Base-by-base conservation (phyloP, 306 rosid genomes). In the Castanopsis chinensis region DNA sequence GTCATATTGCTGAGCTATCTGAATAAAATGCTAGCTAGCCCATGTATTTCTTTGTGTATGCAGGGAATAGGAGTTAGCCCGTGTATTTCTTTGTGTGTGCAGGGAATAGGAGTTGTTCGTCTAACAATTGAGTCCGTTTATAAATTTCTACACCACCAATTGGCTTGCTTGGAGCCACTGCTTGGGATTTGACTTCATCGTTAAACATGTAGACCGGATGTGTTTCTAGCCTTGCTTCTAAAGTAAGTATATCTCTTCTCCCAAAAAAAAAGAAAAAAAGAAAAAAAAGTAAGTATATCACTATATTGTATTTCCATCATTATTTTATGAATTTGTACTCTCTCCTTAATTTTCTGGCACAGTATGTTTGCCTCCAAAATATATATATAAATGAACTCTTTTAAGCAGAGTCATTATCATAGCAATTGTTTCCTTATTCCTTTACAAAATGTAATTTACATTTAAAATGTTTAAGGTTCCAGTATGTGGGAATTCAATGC, bases 111-210 rank as follows among this genome's bases (percentile, higher is more conserved):
- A n/a, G n/a, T n/a, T n/a, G 72, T 92, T 69, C 89, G 97, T 78
- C 83, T 94, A 77, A 91, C 94, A 75, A 94, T 97, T 25, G 99
- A 91, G 77, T 90, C 97, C 3, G 97, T 92, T 76, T 91, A 91
- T 58, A 69, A 72, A 71, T 92, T 94, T 83, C 88, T 92, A 59
- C 89, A 79, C 76, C 87, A 90, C 61, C 92, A 91, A 53, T 82
- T 94, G 78, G 89, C 95, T 70, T 84, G 86, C 20, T 71, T 94
- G 94, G 99, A 91, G 76, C 86, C 91, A 33, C 59, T 92, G 75
- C 84, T 92, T 74, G 97, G 99, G 68, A 87, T 84, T 35, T 79
- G 91, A 55, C 97, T 97, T 52, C 91, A 95, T 85, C 79, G 51
- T 51, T 92, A 83, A 87, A 70, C 30, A 19, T 65, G 35, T 63